Conservation (phyloP, 192 early-diverging fungal genomes). For the Piromyces sp. region DNA sequence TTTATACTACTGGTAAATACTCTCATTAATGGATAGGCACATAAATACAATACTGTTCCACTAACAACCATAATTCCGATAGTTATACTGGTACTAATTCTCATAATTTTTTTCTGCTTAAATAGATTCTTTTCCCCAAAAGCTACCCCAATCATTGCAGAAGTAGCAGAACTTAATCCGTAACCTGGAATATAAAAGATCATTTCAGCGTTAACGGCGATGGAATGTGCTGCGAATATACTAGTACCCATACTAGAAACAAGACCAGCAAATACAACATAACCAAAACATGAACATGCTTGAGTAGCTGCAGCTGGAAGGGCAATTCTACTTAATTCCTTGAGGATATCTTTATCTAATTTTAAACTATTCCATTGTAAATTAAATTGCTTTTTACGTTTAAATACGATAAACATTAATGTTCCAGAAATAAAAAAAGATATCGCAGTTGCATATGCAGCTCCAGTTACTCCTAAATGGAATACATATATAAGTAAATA, state of each 20-base stretch:
- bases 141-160: background rate
- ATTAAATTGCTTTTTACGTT: background rate
- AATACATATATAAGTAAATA: background rate
- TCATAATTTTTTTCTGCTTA: background rate
- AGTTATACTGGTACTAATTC: background rate
- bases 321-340: background rate
- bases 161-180: background rate
- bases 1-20: background rate
- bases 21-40: background rate
- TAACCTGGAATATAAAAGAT: background rate
- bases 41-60: background rate
- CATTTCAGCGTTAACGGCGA: background rate
- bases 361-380: background rate
- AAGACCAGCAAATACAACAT: background rate
- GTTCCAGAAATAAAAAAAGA: background rate
- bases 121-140: background rate
- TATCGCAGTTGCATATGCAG: background rate
- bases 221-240: background rate
- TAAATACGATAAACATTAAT: background rate
- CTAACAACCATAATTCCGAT: background rate
- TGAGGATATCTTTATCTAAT: background rate
- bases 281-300: background rate
- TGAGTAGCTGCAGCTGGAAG: background rate
- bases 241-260: background rate
- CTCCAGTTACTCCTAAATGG: background rate